A percentile compares a stretch with the other conserved stretches of the same genome.
Conservation (phyloP, 2,329 filamentous ascomycete genomes). For the Colletotrichum godetiae region DNA sequence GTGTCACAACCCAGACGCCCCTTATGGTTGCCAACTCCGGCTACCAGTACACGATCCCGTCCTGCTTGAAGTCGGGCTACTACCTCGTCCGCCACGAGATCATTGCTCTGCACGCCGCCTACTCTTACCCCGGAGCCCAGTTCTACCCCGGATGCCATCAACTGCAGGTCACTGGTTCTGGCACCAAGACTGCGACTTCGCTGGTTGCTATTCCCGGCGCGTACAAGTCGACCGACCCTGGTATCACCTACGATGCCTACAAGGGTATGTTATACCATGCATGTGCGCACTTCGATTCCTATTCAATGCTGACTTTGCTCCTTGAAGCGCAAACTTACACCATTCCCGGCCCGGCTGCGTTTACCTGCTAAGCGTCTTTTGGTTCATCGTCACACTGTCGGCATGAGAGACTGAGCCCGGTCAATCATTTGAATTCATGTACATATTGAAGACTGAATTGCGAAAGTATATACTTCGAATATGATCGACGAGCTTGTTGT, state of each 20-base stretch:
- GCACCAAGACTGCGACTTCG: slow-evolving; percentile 51
- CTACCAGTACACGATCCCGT: slow-evolving; percentile 64
- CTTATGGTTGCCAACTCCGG: slow-evolving; percentile 57
- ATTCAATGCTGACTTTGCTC: slow-evolving; percentile 54
- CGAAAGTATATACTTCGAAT: not conserved
- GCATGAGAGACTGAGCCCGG: too few species aligned
- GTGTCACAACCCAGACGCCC: slow-evolving; percentile 43
- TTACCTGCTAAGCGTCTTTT: slow-evolving; percentile 51
- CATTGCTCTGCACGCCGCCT: slow-evolving; percentile 63
- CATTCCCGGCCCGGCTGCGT: slow-evolving; percentile 60
- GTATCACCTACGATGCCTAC: slow-evolving; percentile 65
- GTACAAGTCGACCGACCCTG: slow-evolving; percentile 60
- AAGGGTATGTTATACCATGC: slow-evolving; percentile 47
- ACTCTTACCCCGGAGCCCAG: slow-evolving; percentile 63
- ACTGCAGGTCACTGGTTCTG: slow-evolving; percentile 63
- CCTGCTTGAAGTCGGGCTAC: slow-evolving; percentile 62
- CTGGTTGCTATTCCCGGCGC: slow-evolving; percentile 66
- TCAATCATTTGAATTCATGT: not conserved
- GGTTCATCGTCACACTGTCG: not conserved
- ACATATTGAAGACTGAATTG: not conserved
- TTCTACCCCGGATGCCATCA: slow-evolving; percentile 70
- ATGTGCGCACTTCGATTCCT: slow-evolving; percentile 56
- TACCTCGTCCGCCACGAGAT: slow-evolving; percentile 70
- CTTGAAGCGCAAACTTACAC: slow-evolving; percentile 48
- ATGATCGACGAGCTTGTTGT: not conserved